Base-by-base conservation (phyloP, 2,329 filamentous ascomycete genomes). In the Zymoseptoria pseudotritici region DNA sequence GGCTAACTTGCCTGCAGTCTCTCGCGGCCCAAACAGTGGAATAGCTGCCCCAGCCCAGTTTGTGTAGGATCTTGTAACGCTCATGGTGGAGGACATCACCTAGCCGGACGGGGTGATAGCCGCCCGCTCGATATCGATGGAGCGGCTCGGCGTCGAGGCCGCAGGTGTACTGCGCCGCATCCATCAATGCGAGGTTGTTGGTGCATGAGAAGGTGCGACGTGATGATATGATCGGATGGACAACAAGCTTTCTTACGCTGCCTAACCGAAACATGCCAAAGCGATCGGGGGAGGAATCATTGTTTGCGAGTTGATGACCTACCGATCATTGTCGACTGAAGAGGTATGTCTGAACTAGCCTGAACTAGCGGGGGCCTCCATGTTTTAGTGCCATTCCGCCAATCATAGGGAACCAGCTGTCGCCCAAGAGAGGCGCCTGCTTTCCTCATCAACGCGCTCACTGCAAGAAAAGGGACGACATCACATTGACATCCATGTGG, bases 21-120 rank as follows among this genome's bases (percentile, higher is more conserved):
- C 36, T 22, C 19, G 57, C 60, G 13, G 56, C 53, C 60, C 60
- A 58, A 4, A 59, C 57, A 11, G 60, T 61, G 21, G 60, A 61
- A 29, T 22, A 57, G 13, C 53, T 50, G 20, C 60, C 60, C 21
- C 50, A 46, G n/a, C 60, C 60, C 2, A 61, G 57, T 21, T 61
- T 61, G 9, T 42, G 54, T 17, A 61, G 11, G 21, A 61, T 54
- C 21, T 49, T 50, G 46, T 61, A 61, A 3, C 57, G 57, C 2
- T 56, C 55, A 7, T 55, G 51, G 17, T 53, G 22, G 8, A 53
- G 8, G 1, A 26, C 4, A 26, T 53, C 51, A 2, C 51, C 51
- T 6, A 53, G 22, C 20, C 13, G 51, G 17, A 53, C 51, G 20
- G 51, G 19, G n/a, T 53, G 51, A 17, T 24, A 53, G 17, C 51